Percentiles rank a stretch among this genome's conserved stretches.
phyloP scores from a whole-genome alignment of 352 stramenopile genomes.

The Pythium myriotylum region DNA sequence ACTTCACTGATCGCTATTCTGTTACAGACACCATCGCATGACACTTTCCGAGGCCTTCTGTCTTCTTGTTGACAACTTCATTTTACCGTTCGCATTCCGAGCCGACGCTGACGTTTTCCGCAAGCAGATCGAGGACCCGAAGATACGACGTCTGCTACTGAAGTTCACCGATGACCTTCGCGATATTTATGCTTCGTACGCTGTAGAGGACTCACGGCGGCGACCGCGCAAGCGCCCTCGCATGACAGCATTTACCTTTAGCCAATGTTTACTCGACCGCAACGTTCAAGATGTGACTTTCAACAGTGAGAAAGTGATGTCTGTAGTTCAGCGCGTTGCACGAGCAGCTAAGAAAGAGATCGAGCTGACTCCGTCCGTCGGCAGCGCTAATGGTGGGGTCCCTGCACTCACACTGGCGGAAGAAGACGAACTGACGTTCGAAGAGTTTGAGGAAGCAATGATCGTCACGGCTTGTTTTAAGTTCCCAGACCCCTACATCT shows the following conservation, averaged over 20 bases:
- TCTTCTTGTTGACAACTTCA: slow-evolving; percentile 73
- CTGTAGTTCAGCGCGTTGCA: slow-evolving; percentile 59
- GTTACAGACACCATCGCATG: slow-evolving; percentile 49
- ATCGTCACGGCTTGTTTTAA: slow-evolving; percentile 76
- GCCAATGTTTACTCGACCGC: slow-evolving; percentile 63
- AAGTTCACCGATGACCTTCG: slow-evolving; percentile 67
- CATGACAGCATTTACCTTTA: slow-evolving; percentile 66
- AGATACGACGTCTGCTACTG: slow-evolving; percentile 60
- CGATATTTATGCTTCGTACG: slow-evolving; percentile 58
- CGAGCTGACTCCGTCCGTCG: background rate
- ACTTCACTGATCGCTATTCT: background rate
- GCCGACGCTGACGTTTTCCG: slow-evolving; percentile 74
- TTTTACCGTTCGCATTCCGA: slow-evolving; percentile 74
- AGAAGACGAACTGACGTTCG: slow-evolving; percentile 60
- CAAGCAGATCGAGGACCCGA: slow-evolving; percentile 69
- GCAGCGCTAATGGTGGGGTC: no score
- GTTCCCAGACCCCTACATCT: slow-evolving; percentile 77
- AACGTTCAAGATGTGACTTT: slow-evolving; percentile 63
- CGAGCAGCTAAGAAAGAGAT: slow-evolving; percentile 33
- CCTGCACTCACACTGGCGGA: slow-evolving; percentile 23
- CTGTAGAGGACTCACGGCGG: slow-evolving; percentile 37
- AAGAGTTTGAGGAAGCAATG: slow-evolving; percentile 71
- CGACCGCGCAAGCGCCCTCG: slow-evolving; percentile 32
- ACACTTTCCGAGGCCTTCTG: slow-evolving; percentile 79
- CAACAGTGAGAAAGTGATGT: slow-evolving; percentile 59